phyloP scores from a whole-genome alignment of 2,329 filamentous ascomycete genomes.

The Colletotrichum eleusines region DNA sequence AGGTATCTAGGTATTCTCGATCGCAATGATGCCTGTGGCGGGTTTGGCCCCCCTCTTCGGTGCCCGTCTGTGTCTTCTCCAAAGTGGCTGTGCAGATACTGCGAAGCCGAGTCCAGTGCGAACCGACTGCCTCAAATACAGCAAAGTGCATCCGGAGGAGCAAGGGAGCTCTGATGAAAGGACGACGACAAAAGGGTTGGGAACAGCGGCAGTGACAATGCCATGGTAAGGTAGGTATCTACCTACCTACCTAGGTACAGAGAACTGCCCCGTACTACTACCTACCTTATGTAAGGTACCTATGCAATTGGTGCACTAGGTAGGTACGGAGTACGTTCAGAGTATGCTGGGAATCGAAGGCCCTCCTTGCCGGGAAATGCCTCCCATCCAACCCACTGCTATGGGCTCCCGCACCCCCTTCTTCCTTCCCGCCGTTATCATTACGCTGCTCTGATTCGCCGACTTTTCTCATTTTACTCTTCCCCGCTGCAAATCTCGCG shows the following conservation, averaged over 20 bases:
- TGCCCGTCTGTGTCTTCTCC: too few species aligned
- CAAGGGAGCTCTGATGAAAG: constrained; percentile 36
- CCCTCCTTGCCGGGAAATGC: constrained; percentile 7
- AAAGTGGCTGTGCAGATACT: constrained; percentile 5
- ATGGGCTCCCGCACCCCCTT: constrained; percentile 13
- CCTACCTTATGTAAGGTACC: too few species aligned
- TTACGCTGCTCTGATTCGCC: constrained; percentile 25
- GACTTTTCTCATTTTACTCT: constrained; percentile 20
- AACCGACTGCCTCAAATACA: not conserved
- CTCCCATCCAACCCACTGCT: constrained; percentile 13
- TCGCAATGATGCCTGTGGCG: not conserved
- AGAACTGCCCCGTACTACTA: too few species aligned
- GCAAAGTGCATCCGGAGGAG: not conserved
- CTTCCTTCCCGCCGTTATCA: constrained; percentile 14
- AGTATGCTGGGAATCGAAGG: not conserved
- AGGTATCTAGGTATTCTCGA: too few species aligned
- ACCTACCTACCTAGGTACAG: too few species aligned
- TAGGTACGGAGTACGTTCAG: too few species aligned
- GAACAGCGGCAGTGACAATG: constrained; percentile 30
- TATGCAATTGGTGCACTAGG: too few species aligned
- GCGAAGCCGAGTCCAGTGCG: constrained; percentile 3
- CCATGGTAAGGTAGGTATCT: not conserved
- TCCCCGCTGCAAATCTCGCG: constrained; percentile 33
- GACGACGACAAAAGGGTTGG: constrained; percentile 20
- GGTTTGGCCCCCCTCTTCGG: not conserved